These are phyloP conservation scores for Alternaria metachromatica DNA, from an alignment of 2,329 filamentous ascomycete species.

Conservation along the genomic window DNA sequence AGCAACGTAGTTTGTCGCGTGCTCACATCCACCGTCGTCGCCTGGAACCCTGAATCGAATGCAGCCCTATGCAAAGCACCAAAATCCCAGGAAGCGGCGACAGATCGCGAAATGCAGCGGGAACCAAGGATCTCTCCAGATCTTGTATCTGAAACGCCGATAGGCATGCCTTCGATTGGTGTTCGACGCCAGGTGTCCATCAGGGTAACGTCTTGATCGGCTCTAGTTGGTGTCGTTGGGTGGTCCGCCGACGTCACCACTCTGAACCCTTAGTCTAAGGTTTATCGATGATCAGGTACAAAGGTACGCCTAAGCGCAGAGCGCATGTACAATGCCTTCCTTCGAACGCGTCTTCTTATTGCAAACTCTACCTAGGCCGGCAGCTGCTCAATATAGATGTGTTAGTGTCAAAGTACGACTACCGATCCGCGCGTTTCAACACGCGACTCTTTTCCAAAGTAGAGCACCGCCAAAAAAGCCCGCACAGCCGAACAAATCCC, in stretches of 20 bases:
- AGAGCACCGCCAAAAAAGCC: slow-evolving; percentile 10
- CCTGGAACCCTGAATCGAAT: neutral
- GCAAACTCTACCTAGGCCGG: neutral
- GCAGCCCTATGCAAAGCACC: neutral
- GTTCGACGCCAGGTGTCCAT: slow-evolving; percentile 22
- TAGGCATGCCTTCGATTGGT: slow-evolving; percentile 19
- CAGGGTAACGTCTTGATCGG: slow-evolving; percentile 28
- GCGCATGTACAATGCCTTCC: slow-evolving; percentile 16
- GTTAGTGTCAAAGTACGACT: neutral
- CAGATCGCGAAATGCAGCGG: slow-evolving; percentile 21
- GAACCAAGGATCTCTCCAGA: slow-evolving; percentile 21
- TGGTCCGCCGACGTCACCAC: slow-evolving; percentile 35
- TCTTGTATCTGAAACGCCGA: slow-evolving; percentile 25
- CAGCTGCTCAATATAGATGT: neutral
- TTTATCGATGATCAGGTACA: slow-evolving; percentile 14
- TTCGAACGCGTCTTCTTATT: slow-evolving; percentile 3
- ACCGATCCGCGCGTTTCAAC: slow-evolving; percentile 8
- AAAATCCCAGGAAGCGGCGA: slow-evolving; percentile 9
- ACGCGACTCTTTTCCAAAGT: slow-evolving; percentile 16
- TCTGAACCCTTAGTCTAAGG: slow-evolving; percentile 13
- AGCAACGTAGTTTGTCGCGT: slow-evolving; percentile 6
- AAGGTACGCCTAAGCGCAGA: slow-evolving; percentile 1
- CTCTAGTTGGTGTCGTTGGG: slow-evolving; percentile 15
- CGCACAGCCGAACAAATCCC: neutral
- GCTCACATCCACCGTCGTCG: neutral